Evolutionary conservation across 345 rosid genomes (phyloP).

Genomic region (Angophora floribunda): DNA sequence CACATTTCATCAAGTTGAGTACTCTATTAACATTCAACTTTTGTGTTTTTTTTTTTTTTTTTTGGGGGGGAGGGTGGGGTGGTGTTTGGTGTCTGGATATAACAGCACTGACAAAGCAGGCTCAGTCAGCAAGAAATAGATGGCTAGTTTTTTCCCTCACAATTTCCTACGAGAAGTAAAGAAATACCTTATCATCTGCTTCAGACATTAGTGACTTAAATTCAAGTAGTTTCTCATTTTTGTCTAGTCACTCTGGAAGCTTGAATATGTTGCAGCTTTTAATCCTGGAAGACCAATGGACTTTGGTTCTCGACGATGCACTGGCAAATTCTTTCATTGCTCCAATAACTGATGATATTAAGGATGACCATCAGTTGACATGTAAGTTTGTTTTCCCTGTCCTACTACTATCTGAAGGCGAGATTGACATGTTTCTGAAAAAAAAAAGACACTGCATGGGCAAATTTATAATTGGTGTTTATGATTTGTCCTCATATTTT

Average conservation of each 20-base stretch:
- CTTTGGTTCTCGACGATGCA: conserved; percentile 75
- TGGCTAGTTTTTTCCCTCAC: neutral
- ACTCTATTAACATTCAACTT: too few relatives aligned
- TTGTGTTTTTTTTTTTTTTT: too few relatives aligned
- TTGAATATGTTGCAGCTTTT: conserved; percentile 34
- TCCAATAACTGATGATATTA: conserved; percentile 69
- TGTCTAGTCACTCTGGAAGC: neutral
- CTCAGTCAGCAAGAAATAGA: neutral
- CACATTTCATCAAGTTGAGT: too few relatives aligned
- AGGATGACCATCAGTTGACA: conserved; percentile 72
- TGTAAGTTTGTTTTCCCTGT: conserved; percentile 46
- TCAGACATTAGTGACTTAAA: neutral
- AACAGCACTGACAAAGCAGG: neutral
- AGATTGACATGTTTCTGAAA: neutral
- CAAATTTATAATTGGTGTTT: neutral
- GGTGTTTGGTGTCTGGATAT: too few relatives aligned
- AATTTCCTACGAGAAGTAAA: neutral
- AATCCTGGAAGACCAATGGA: conserved; percentile 65
- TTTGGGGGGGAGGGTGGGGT: too few relatives aligned
- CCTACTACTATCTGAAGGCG: neutral
- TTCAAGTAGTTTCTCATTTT: neutral
- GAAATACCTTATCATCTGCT: neutral
- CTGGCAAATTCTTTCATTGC: conserved; percentile 88
- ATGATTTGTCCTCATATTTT: neutral
- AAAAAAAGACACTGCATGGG: neutral